phyloP scores from a whole-genome alignment of 2,329 filamentous ascomycete species.

The Xylariaceae sp. region DNA sequence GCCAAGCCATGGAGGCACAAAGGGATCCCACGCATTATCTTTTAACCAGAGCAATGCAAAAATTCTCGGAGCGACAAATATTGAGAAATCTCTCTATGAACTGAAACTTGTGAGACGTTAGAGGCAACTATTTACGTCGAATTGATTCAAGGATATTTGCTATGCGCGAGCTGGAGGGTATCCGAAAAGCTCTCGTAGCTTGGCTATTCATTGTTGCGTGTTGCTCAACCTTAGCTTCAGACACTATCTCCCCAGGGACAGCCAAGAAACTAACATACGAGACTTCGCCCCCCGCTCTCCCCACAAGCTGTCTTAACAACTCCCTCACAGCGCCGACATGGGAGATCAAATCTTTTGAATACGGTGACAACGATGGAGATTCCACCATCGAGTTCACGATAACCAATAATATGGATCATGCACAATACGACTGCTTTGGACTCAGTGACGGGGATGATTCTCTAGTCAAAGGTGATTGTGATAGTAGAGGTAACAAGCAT shows the following conservation, averaged over 20 bases:
- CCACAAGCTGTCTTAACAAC: constrained; percentile 4
- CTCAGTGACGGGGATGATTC: background rate
- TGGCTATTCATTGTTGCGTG: background rate
- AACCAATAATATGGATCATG: background rate
- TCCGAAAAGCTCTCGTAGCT: no score
- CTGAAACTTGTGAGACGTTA: no score
- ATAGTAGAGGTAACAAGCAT: background rate
- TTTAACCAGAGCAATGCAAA: no score
- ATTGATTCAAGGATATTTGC: no score
- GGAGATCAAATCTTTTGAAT: constrained; percentile 2
- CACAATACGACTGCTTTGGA: background rate
- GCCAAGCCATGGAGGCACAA: no score
- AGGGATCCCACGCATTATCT: no score
- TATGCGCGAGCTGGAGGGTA: no score
- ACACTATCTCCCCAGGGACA: background rate
- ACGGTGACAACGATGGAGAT: background rate
- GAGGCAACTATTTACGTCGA: no score
- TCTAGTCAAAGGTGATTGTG: background rate
- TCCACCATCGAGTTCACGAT: constrained; percentile 1
- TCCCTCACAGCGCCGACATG: constrained; percentile 9
- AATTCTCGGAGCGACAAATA: no score
- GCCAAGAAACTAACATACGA: background rate
- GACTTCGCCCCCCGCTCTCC: background rate
- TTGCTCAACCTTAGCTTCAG: background rate
- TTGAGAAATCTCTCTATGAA: no score